These are phyloP conservation scores for Pyricularia pennisetigena DNA, from an alignment of 2,329 filamentous ascomycete species.

Conservation along the genomic window DNA sequence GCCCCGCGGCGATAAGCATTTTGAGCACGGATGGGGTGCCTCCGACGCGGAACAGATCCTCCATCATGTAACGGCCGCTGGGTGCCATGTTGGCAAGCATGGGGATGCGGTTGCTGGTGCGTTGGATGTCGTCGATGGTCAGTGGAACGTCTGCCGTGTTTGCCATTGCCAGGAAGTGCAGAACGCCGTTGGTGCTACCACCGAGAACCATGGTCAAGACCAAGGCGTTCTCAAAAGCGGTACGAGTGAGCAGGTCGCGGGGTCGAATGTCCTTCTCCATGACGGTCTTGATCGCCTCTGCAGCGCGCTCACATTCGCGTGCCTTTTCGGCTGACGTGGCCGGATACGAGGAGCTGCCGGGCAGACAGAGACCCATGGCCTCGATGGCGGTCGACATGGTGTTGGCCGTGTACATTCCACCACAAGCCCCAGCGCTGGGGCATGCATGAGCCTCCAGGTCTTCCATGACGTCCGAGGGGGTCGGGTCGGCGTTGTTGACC, in stretches of 20 bases:
- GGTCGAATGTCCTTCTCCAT: conserved; percentile 79
- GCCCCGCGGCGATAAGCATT: conserved; percentile 63
- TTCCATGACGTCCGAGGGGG: conserved; percentile 67
- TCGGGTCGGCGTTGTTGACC: conserved; percentile 42
- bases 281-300: conserved; percentile 66
- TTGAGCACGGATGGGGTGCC: conserved; percentile 82
- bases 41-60: conserved; percentile 77
- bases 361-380: conserved; percentile 61
- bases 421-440: conserved; percentile 73
- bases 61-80: conserved; percentile 72
- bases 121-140: conserved; percentile 73
- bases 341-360: conserved; percentile 76
- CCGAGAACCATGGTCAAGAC: conserved; percentile 89
- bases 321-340: conserved; percentile 74
- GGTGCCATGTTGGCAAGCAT: conserved; percentile 82
- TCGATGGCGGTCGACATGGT: conserved; percentile 69
- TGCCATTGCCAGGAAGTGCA: conserved; percentile 87
- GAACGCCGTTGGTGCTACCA: conserved; percentile 78
- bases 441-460: conserved; percentile 86
- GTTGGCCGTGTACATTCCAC: conserved; percentile 77
- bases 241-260: conserved; percentile 68
- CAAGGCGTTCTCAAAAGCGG: conserved; percentile 78
- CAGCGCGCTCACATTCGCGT: conserved; percentile 75
- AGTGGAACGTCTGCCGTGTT: conserved; percentile 70
- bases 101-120: conserved; percentile 72